Percentiles rank a stretch among this genome's conserved stretches.
phyloP scores from a whole-genome alignment of 352 stramenopile genomes.

The Globisporangium polare region DNA sequence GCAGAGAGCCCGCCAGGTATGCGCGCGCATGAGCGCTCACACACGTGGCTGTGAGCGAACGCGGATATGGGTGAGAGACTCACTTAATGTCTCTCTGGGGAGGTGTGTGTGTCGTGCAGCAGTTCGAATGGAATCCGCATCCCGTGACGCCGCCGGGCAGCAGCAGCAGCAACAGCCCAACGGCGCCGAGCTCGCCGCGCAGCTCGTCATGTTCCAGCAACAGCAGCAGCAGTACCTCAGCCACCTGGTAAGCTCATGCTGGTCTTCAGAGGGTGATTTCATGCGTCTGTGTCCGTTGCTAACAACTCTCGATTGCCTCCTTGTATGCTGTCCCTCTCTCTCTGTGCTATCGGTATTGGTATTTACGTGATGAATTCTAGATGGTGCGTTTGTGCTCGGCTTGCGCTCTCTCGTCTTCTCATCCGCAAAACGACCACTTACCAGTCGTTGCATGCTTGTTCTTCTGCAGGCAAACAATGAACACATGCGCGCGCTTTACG shows the following conservation, averaged over 20 bases:
- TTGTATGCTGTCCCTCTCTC: background rate
- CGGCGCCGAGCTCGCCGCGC: constrained; percentile 33
- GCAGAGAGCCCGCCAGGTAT: background rate
- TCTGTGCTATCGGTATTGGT: background rate
- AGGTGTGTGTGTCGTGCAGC: background rate
- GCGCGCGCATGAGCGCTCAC: background rate
- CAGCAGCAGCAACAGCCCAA: constrained; percentile 17
- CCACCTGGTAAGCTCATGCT: constrained; percentile 25
- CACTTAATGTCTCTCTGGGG: background rate
- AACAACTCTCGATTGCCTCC: background rate
- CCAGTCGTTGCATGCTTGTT: background rate
- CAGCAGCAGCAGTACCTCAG: constrained; percentile 60
- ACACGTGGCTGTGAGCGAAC: background rate
- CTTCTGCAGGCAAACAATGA: constrained; percentile 69
- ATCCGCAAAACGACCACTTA: background rate
- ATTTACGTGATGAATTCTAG: background rate
- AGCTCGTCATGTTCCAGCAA: constrained; percentile 55
- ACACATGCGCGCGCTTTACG: constrained; percentile 81
- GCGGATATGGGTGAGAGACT: background rate
- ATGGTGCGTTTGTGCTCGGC: constrained; percentile 1
- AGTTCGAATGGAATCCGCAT: constrained; percentile 1
- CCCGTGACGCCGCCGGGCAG: constrained; percentile 13
- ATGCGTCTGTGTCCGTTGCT: background rate
- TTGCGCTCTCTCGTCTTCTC: background rate
- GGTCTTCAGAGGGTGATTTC: background rate